A percentile compares a stretch with the other conserved stretches of the same genome.
Evolutionary conservation across 768 basidiomycete genomes (phyloP).

Genomic region (Sistotremastrum niveocremeum): DNA sequence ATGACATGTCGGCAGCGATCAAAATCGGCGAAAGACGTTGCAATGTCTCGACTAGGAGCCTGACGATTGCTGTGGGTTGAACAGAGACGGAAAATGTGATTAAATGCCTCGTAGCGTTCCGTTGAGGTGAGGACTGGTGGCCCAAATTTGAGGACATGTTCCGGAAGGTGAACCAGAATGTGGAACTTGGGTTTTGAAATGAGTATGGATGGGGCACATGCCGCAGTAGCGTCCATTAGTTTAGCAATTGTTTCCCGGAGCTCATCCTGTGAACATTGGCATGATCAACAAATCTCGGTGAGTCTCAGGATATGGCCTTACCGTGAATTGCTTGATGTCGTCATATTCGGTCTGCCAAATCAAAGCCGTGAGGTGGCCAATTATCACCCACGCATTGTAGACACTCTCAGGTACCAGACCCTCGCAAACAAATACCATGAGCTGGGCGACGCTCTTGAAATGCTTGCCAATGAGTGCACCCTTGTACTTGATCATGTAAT

Average conservation of each 20-base stretch:
- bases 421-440: constrained; percentile 22
- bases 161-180: too few species aligned
- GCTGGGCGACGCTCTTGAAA: constrained; percentile 27
- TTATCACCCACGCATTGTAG: too few species aligned
- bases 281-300: too few species aligned
- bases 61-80: constrained; percentile 7
- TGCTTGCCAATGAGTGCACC: constrained; percentile 30
- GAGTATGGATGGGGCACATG: too few species aligned
- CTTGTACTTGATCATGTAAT: constrained; percentile 30
- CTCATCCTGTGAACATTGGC: too few species aligned
- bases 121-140: constrained; percentile 20
- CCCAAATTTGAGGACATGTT: constrained; percentile 18
- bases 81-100: constrained; percentile 2
- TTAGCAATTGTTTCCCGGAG: too few species aligned
- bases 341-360: too few species aligned
- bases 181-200: too few species aligned
- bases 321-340: too few species aligned
- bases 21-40: constrained; percentile 4
- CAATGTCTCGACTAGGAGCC: constrained; percentile 9
- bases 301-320: too few species aligned
- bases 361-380: too few species aligned
- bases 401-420: constrained; percentile 15
- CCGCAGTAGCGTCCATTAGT: constrained; percentile 3
- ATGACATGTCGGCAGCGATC: constrained; percentile 18
- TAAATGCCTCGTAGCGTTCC: constrained; percentile 12